Base-by-base conservation (phyloP, 73 alveolate genomes). In the Effrenium voratum region DNA sequence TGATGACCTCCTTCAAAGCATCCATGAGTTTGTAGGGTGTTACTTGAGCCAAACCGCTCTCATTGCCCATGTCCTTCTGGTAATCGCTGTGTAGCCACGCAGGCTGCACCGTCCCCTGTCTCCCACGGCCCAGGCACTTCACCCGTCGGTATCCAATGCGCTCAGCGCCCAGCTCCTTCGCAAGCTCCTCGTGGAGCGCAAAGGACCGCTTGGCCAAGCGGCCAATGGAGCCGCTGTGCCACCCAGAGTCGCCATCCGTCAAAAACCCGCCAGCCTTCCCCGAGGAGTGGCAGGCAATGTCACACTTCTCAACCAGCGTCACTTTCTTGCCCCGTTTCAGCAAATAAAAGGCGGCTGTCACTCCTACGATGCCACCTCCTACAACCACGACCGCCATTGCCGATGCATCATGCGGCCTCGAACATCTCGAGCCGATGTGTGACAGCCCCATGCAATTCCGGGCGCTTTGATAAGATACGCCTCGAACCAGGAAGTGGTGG, bases 211-310 rank as follows among this genome's bases (percentile, higher is more conserved):
- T 86, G 36, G 94, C 94, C 60, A 86, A 34, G 45, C 70, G 59
- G 3, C 68, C 94, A 24, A 86, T 44, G 83, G 94, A 49, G 63
- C 94, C 94, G 24, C 94, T 86, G 82, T 86, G 94, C 94, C 94
- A 86, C 30, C 94, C 94, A 28, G 94, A 90, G 45, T 90, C 97
- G 22, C 97, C 97, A 46, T 90, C 97, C 50, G 97, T 90, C 73
- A 90, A 75, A 34, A 68, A 90, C 1, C 97, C 97, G 28, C 97
- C 97, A 32, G 97, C 97, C 45, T 90, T 90, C 16, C 97, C 97
- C 12, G 97, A 90, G 87, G 97, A 90, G 57, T 90, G 97, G 82
- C 97, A 90, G 8, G 88, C 97, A 26, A 90, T 50, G 68, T 50
- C 88, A 36, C 97, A 90, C 44, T 70, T 90, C 55, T 90, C 97